Percentiles rank a stretch among this genome's conserved stretches.
These are phyloP conservation scores for Pestalotiopsis sp. DNA, from an alignment of 2,329 filamentous ascomycete genomes.

Conservation along the genomic window DNA sequence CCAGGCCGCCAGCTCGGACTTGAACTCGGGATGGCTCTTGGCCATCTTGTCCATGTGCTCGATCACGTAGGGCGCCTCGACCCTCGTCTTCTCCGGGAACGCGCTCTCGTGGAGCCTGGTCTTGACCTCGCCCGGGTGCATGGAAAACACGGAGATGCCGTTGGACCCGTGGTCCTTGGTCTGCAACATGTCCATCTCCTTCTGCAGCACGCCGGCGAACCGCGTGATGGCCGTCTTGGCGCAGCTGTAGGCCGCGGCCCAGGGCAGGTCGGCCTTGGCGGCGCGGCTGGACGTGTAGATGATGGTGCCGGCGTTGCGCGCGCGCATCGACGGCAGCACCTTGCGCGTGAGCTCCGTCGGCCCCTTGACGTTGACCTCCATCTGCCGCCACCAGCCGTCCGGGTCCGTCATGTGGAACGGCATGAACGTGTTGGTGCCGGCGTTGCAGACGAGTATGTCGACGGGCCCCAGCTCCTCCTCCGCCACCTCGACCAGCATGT, in stretches of 20 bases:
- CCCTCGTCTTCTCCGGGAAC: slow-evolving; percentile 8
- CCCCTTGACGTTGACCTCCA: slow-evolving; percentile 9
- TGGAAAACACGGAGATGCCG: neutral
- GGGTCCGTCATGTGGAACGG: slow-evolving; percentile 8
- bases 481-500: neutral
- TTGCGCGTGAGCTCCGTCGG: slow-evolving; percentile 2
- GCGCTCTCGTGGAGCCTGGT: slow-evolving; percentile 3
- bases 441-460: slow-evolving; percentile 8
- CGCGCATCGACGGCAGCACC: slow-evolving; percentile 1
- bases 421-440: slow-evolving; percentile 5
- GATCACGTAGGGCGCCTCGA: slow-evolving; percentile 7
- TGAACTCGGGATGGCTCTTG: slow-evolving; percentile 5
- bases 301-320: slow-evolving; percentile 3
- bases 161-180: neutral
- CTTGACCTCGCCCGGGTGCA: slow-evolving; percentile 8
- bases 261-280: slow-evolving; percentile 3
- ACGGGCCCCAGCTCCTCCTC: neutral
- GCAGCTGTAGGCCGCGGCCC: slow-evolving; percentile 7
- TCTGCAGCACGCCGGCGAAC: slow-evolving; percentile 2
- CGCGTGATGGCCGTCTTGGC: slow-evolving; percentile 9
- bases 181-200: slow-evolving; percentile 3
- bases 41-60: slow-evolving; percentile 10
- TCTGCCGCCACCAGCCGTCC: slow-evolving; percentile 2
- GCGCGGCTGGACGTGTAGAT: slow-evolving; percentile 2
- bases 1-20: slow-evolving; percentile 1